Conservation (phyloP, 1,139 yeast species). For the Suhomyces kunorum region DNA sequence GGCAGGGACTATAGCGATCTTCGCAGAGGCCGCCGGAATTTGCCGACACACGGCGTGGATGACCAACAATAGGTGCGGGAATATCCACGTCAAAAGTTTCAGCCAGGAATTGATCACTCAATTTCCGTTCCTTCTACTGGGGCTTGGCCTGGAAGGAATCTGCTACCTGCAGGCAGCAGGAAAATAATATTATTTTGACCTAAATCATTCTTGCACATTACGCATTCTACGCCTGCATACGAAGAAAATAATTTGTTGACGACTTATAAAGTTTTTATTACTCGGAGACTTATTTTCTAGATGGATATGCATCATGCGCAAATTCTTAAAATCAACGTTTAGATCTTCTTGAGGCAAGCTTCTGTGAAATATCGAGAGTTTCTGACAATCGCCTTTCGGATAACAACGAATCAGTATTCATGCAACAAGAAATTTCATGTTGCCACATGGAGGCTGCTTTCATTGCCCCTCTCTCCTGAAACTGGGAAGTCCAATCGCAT, state of each 20-base stretch:
- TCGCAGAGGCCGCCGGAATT: background rate
- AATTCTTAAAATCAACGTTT: constrained; percentile 8
- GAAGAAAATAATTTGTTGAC: background rate
- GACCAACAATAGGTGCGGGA: background rate
- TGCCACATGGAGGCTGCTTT: background rate
- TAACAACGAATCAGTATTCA: background rate
- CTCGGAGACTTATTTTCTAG: background rate
- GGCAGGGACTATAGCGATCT: background rate
- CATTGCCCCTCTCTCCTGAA: too few species aligned
- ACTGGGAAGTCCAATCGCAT: too few species aligned
- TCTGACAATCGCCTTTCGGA: background rate
- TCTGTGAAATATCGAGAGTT: background rate
- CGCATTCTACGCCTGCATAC: background rate
- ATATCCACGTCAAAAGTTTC: background rate
- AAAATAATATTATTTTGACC: background rate
- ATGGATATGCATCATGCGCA: constrained; percentile 12
- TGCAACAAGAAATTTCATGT: background rate
- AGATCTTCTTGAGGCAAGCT: background rate
- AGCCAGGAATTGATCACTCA: too few species aligned
- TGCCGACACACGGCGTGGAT: background rate
- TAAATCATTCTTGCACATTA: background rate
- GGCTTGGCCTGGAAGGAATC: too few species aligned
- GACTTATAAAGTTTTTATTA: background rate
- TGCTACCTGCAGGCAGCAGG: background rate
- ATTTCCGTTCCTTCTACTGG: too few species aligned